A percentile compares a stretch with the other conserved stretches of the same genome.
Evolutionary conservation across 352 stramenopile species (phyloP).

Genomic region (Blastocystis hominis): DNA sequence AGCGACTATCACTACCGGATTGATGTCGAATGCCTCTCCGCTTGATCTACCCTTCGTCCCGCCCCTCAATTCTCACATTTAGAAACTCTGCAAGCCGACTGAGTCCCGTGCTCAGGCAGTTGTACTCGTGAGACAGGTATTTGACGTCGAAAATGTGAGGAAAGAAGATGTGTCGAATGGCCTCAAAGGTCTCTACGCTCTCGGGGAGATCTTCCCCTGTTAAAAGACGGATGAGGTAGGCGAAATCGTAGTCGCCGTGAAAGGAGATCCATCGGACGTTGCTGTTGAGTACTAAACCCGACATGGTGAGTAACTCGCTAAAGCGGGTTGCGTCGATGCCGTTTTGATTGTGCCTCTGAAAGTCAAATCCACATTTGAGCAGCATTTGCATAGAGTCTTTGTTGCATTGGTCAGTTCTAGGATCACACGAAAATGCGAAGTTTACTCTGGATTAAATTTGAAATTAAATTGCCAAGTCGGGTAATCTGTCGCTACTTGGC

Average conservation of each 20-base stretch:
- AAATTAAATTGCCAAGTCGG: conserved; percentile 58
- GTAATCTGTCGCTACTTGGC: conserved; percentile 8
- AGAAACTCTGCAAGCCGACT: conserved; percentile 47
- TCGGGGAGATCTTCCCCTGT: conserved; percentile 27
- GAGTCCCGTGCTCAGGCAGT: neutral
- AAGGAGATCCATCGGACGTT: conserved; percentile 57
- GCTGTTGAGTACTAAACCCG: conserved; percentile 44
- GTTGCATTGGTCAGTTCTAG: conserved; percentile 37
- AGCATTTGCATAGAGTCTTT: conserved; percentile 29
- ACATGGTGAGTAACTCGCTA: conserved; percentile 54
- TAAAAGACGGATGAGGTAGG: conserved; percentile 42
- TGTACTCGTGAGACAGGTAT: conserved; percentile 15
- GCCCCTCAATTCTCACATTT: neutral
- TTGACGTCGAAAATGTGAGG: conserved; percentile 56
- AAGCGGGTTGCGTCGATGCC: conserved; percentile 45
- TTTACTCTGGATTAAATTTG: conserved; percentile 42
- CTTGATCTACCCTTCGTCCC: conserved; percentile 2
- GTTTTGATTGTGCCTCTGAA: neutral
- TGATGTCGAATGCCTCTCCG: conserved; percentile 31
- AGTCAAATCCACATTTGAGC: conserved; percentile 23
- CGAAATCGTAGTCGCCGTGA: conserved; percentile 57
- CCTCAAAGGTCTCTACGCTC: conserved; percentile 9
- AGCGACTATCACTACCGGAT: conserved; percentile 47
- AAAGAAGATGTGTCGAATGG: conserved; percentile 45
- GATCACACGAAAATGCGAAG: neutral